Conservation (phyloP, 2,329 filamentous ascomycete species). For the Ceratocystis variospora region DNA sequence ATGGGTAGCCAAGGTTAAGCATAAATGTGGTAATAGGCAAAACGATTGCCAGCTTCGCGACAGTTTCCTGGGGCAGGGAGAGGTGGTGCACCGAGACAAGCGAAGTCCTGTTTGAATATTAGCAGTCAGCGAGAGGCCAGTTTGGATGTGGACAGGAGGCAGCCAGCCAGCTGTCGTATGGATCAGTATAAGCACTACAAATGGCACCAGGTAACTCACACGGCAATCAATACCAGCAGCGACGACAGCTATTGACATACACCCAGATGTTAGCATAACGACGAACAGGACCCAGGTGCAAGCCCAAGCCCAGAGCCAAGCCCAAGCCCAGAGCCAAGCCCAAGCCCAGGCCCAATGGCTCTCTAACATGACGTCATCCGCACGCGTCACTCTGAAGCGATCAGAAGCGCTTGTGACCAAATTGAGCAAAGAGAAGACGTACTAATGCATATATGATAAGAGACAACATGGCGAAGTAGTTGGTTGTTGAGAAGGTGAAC, state of each 20-base stretch:
- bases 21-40: constrained; percentile 10
- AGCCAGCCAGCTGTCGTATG: too few relatives aligned
- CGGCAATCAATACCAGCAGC: neutral
- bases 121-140: neutral
- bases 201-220: neutral
- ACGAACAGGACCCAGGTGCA: too few relatives aligned
- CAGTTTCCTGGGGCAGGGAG: constrained; percentile 14
- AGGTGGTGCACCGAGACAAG: constrained; percentile 9
- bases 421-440: neutral
- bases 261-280: neutral
- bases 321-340: too few relatives aligned
- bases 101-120: neutral
- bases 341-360: too few relatives aligned
- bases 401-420: too few relatives aligned
- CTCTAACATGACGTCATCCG: neutral
- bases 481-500: too few relatives aligned
- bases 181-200: neutral
- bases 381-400: too few relatives aligned
- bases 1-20: constrained; percentile 1
- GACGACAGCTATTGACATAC: neutral
- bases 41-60: constrained; percentile 6
- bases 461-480: neutral
- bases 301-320: too few relatives aligned
- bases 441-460: constrained; percentile 8
- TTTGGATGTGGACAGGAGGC: neutral